These are phyloP conservation scores for Podaxis sp. DNA, from an alignment of 768 basidiomycete genomes.

Conservation along the genomic window DNA sequence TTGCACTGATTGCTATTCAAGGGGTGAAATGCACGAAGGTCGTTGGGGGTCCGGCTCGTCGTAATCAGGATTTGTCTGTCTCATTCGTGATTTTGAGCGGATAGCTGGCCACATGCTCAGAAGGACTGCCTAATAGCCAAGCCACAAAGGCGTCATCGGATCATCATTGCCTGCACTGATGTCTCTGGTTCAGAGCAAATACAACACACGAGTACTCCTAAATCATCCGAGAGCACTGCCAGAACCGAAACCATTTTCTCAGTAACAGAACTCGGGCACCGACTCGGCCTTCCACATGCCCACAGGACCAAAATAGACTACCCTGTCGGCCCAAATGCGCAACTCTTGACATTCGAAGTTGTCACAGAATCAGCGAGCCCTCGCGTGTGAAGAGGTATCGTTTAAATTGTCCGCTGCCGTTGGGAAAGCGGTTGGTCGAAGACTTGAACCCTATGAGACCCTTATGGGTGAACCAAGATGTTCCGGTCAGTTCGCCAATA, in stretches of 20 bases:
- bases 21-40: not conserved
- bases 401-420: not conserved
- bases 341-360: not conserved
- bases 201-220: not conserved
- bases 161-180: not conserved
- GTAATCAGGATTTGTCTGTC: not conserved
- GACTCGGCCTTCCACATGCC: not conserved
- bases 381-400: not conserved
- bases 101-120: not conserved
- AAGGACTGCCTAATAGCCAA: not conserved
- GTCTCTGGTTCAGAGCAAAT: not conserved
- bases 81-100: not conserved
- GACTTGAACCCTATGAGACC: not conserved
- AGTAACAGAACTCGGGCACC: not conserved
- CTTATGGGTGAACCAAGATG: not conserved
- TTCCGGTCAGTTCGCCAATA: not conserved
- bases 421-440: not conserved
- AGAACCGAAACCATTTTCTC: not conserved
- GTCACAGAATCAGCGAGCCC: not conserved
- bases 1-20: not conserved
- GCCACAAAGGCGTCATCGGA: not conserved
- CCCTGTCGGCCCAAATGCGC: not conserved
- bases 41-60: not conserved
- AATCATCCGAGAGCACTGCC: not conserved
- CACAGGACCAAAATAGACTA: not conserved